Conservation (phyloP, 345 rosid species). For the Brassica juncea region DNA sequence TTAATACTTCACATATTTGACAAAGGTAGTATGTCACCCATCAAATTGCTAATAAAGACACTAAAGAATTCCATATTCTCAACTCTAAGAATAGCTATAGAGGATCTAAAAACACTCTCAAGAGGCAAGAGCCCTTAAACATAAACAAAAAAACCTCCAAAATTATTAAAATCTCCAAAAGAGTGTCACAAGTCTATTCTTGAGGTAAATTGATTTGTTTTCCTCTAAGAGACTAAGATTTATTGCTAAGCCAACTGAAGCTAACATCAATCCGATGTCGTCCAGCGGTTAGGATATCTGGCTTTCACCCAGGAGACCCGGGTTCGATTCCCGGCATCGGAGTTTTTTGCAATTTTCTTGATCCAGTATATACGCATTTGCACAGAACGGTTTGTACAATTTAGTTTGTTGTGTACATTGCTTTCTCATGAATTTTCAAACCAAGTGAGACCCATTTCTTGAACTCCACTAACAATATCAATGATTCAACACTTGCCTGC, state of each 20-base stretch:
- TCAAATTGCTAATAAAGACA: background rate
- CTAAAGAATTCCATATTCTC: background rate
- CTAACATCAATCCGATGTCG: constrained; percentile 58
- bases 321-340: constrained; percentile 64
- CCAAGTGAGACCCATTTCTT: background rate
- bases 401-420: background rate
- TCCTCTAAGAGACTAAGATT: background rate
- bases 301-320: constrained; percentile 98
- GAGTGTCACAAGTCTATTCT: background rate
- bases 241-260: background rate
- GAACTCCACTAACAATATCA: background rate
- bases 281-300: constrained; percentile 97
- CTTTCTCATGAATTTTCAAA: background rate
- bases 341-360: background rate
- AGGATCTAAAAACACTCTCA: background rate
- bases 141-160: background rate
- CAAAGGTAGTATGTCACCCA: background rate
- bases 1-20: background rate
- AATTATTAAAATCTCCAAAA: background rate
- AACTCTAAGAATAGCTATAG: background rate
- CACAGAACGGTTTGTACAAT: background rate
- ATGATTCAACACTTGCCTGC: background rate
- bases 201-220: background rate
- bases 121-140: background rate
- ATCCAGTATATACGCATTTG: background rate